A percentile compares a stretch with the other conserved stretches of the same genome.
Conservation (phyloP, 208 protist species). For the Porcisia hertigi region DNA sequence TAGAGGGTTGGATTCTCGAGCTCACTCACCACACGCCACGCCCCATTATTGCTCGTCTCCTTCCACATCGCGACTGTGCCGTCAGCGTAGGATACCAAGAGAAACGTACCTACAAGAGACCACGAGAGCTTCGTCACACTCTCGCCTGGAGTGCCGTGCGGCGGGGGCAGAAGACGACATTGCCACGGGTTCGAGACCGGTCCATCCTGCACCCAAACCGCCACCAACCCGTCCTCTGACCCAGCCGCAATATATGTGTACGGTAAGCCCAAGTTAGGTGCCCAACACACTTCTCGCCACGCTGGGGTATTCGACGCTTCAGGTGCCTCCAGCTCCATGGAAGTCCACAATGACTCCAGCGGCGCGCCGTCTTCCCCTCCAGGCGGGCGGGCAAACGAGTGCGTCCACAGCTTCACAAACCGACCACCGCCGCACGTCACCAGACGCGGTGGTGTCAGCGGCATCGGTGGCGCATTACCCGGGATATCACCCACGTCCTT, state of each 20-base stretch:
- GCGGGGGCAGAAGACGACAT: constrained; percentile 30
- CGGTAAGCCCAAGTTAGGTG: constrained; percentile 73
- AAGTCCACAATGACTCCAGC: constrained; percentile 45
- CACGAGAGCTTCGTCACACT: constrained; percentile 81
- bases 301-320: constrained; percentile 22
- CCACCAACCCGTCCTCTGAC: constrained; percentile 71
- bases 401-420: constrained; percentile 67
- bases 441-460: constrained; percentile 66
- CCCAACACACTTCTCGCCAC: constrained; percentile 80
- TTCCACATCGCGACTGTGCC: constrained; percentile 77
- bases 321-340: constrained; percentile 43
- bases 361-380: constrained; percentile 13
- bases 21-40: constrained; percentile 69
- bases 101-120: constrained; percentile 79
- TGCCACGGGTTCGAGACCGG: constrained; percentile 48
- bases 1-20: constrained; percentile 33
- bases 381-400: constrained; percentile 28
- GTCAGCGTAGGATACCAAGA: constrained; percentile 79
- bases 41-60: constrained; percentile 52
- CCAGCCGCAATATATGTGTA: constrained; percentile 86
- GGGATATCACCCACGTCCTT: constrained; percentile 24
- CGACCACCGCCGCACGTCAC: constrained; percentile 70
- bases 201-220: constrained; percentile 81
- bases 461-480: constrained; percentile 33
- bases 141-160: constrained; percentile 31